Conservation (phyloP, 2,329 filamentous ascomycete genomes). For the Lizonia empirigonia region DNA sequence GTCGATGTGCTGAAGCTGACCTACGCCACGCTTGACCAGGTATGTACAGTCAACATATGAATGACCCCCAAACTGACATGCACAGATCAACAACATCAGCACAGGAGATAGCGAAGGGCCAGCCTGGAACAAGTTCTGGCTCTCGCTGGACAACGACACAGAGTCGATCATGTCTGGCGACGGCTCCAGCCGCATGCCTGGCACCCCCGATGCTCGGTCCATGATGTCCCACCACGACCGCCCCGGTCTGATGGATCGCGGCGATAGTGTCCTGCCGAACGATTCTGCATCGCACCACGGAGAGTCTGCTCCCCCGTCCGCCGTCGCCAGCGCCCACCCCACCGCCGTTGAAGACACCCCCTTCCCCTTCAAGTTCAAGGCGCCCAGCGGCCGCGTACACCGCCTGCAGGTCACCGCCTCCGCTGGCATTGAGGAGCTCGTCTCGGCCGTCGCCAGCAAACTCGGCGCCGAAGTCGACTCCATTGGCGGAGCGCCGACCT, state of each 20-base stretch:
- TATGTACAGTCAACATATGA: conserved; percentile 49
- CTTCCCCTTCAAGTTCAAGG: conserved; percentile 99
- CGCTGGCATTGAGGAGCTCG: conserved; percentile 79
- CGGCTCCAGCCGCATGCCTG: conserved; percentile 72
- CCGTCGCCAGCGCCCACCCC: conserved; percentile 62
- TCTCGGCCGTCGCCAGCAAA: conserved; percentile 79
- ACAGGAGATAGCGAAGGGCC: conserved; percentile 89
- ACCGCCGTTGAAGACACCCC: conserved; percentile 68
- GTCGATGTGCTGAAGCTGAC: conserved; percentile 98
- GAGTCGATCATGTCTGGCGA: conserved; percentile 97
- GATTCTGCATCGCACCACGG: conserved; percentile 95
- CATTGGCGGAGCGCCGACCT: conserved; percentile 78
- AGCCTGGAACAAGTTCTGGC: conserved; percentile 99
- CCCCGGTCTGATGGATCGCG: conserved; percentile 63
- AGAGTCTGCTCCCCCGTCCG: conserved; percentile 72
- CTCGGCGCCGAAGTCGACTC: conserved; percentile 81
- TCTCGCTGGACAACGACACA: conserved; percentile 91
- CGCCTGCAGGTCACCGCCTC: conserved; percentile 83
- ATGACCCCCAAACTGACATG: too few species aligned
- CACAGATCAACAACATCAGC: conserved; percentile 83
- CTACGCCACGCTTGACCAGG: conserved; percentile 96
- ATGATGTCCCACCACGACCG: conserved; percentile 82
- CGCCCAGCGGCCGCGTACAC: conserved; percentile 91
- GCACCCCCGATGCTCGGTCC: conserved; percentile 71
- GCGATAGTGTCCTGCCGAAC: conserved; percentile 86